Conservation (phyloP, 148 eudicot species). For the Cornus florida region DNA sequence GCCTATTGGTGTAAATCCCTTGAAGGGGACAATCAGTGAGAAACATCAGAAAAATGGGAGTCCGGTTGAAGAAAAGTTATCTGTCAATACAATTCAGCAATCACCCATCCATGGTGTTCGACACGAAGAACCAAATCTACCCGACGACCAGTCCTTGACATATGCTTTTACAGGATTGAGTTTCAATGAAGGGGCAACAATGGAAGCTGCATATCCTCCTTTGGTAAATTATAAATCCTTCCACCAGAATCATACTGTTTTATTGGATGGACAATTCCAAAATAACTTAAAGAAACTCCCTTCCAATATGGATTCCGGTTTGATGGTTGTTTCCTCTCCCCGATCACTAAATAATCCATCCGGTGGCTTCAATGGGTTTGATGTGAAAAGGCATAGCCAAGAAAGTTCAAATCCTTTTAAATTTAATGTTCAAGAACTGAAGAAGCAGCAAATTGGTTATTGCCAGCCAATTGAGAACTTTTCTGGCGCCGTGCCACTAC, state of each 20-base stretch:
- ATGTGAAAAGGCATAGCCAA: conserved; percentile 3
- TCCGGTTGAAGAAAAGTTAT: conserved; percentile 11
- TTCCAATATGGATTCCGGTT: conserved; percentile 8
- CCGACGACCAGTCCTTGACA: conserved; percentile 31
- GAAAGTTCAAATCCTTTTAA: conserved; percentile 4
- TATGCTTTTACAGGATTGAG: conserved; percentile 33
- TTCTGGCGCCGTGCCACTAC: conserved; percentile 9
- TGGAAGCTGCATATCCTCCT: conserved; percentile 13
- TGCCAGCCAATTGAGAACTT: conserved; percentile 20
- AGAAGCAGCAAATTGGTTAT: conserved; percentile 15
- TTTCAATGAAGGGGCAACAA: conserved; percentile 20
- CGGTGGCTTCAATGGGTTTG: conserved; percentile 7
- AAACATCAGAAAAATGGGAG: conserved; percentile 9
- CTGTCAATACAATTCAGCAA: conserved; percentile 10
- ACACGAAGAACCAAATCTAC: conserved; percentile 26
- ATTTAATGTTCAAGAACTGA: conserved; percentile 15
- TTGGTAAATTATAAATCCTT: conserved; percentile 1
- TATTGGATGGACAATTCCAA: conserved; percentile 12
- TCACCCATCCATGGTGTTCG: conserved; percentile 7
- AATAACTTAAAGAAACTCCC: conserved; percentile 19
- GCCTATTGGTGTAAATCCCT: not conserved
- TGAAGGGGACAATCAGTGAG: not conserved
- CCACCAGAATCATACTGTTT: conserved; percentile 11
- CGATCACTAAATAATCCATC: conserved; percentile 7
- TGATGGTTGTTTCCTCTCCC: not conserved